phyloP scores from a whole-genome alignment of 768 basidiomycete genomes.

The Boletus huronensis region DNA sequence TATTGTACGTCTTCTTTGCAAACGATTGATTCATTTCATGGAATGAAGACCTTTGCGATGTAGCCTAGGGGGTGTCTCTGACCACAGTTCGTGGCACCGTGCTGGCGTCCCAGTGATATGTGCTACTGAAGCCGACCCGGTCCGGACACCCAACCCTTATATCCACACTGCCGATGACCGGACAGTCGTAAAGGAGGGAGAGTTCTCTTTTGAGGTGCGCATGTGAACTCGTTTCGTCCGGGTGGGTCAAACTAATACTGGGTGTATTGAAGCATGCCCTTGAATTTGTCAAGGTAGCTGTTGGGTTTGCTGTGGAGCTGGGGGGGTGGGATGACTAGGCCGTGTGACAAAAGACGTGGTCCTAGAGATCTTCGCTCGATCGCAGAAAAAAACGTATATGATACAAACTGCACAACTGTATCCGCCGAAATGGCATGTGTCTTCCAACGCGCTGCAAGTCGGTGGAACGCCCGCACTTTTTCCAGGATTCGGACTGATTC shows the following conservation, averaged over 20 bases:
- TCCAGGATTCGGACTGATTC: too few species aligned
- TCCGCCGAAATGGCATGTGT: too few species aligned
- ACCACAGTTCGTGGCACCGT: slow-evolving; percentile 47
- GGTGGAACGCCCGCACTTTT: too few species aligned
- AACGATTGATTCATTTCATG: too few species aligned
- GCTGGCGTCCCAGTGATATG: slow-evolving; percentile 39
- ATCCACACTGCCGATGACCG: slow-evolving; percentile 35
- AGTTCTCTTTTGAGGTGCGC: slow-evolving; percentile 41
- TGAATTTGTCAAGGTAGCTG: slow-evolving; percentile 58
- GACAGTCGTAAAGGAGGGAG: slow-evolving; percentile 29
- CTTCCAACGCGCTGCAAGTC: too few species aligned
- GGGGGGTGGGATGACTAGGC: slow-evolving; percentile 20
- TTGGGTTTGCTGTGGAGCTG: slow-evolving; percentile 57
- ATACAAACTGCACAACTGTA: neutral
- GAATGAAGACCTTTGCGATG: neutral
- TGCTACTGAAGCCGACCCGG: slow-evolving; percentile 43
- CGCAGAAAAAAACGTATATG: neutral
- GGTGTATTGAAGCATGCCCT: slow-evolving; percentile 39
- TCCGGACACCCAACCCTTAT: slow-evolving; percentile 39
- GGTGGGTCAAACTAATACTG: neutral
- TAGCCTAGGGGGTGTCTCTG: slow-evolving; percentile 39
- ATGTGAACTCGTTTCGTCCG: neutral
- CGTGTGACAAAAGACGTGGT: neutral
- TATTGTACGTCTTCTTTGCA: slow-evolving; percentile 30
- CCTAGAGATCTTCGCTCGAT: neutral